Conservation (phyloP, 2,329 filamentous ascomycete genomes). For the Pseudogymnoascus sp. region DNA sequence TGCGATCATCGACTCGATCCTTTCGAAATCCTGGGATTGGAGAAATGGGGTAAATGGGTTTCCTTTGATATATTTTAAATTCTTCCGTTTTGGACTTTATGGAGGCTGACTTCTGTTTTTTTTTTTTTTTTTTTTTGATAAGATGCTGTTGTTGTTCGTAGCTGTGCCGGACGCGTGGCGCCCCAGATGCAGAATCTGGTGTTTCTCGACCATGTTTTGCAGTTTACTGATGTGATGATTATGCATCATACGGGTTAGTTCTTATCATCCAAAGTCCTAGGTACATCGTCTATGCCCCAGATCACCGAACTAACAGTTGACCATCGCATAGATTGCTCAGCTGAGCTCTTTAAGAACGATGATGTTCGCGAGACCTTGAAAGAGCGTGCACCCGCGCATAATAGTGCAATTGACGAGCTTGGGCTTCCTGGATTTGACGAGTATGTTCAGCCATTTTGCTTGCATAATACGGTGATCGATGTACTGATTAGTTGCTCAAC, state of each 20-base stretch:
- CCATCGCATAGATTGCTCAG: slow-evolving; percentile 19
- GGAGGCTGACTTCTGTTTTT: not conserved
- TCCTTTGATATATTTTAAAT: not conserved
- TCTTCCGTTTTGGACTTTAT: not conserved
- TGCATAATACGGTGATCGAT: not conserved
- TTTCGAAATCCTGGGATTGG: not conserved
- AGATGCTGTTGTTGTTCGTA: slow-evolving; percentile 20
- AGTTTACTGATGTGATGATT: slow-evolving; percentile 21
- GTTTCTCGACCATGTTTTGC: slow-evolving; percentile 19
- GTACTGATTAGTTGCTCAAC: not conserved
- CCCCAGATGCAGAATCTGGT: slow-evolving; percentile 20
- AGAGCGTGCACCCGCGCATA: slow-evolving; percentile 15
- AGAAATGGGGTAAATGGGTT: not conserved
- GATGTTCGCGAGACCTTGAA: slow-evolving; percentile 18
- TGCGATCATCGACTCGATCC: not conserved
- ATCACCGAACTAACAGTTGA: not conserved
- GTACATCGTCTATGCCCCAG: not conserved
- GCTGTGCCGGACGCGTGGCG: slow-evolving; percentile 20
- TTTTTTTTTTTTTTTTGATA: no score
- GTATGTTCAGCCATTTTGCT: slow-evolving; percentile 13
- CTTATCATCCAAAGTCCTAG: not conserved
- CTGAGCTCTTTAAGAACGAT: slow-evolving; percentile 19
- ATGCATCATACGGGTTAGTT: slow-evolving; percentile 25
- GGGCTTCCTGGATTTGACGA: slow-evolving; percentile 23
- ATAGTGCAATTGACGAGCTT: slow-evolving; percentile 20